A percentile compares a stretch with the other conserved stretches of the same genome.
Conservation (phyloP, 129 eudicot species). For the Escallonia rubra region DNA sequence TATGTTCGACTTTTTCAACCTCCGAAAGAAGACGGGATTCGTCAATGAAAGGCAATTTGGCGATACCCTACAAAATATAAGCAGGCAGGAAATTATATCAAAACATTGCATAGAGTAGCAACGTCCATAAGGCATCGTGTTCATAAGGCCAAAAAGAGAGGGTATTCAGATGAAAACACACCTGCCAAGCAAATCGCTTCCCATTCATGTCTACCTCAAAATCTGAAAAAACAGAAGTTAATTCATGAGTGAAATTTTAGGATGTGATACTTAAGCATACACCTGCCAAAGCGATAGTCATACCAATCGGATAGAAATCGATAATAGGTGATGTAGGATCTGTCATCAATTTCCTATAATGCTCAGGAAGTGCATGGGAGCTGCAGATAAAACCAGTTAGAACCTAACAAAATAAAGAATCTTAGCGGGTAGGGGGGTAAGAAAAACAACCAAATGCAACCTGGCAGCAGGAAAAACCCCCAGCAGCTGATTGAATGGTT, state of each 20-base stretch:
- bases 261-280: too few species aligned
- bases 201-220: constrained; percentile 99
- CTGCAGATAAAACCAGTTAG: constrained; percentile 51
- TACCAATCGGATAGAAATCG: constrained; percentile 93
- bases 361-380: constrained; percentile 94
- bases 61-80: constrained; percentile 54
- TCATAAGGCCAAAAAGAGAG: not conserved
- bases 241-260: not conserved
- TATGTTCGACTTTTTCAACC: constrained; percentile 71
- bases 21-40: constrained; percentile 83
- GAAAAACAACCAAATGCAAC: constrained; percentile 26
- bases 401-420: not conserved
- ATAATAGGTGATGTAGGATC: constrained; percentile 91
- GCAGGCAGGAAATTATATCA: not conserved
- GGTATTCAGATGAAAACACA: constrained; percentile 15
- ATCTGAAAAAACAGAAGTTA: constrained; percentile 40
- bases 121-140: not conserved
- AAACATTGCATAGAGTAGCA: not conserved
- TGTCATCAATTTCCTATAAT: constrained; percentile 80
- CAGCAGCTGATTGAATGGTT: constrained; percentile 93
- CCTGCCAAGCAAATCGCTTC: constrained; percentile 97
- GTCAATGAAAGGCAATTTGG: constrained; percentile 90
- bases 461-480: constrained; percentile 99
- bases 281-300: constrained; percentile 5
- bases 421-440: not conserved